phyloP scores from a whole-genome alignment of 257 asterid species.

The Solanum sitiens region DNA sequence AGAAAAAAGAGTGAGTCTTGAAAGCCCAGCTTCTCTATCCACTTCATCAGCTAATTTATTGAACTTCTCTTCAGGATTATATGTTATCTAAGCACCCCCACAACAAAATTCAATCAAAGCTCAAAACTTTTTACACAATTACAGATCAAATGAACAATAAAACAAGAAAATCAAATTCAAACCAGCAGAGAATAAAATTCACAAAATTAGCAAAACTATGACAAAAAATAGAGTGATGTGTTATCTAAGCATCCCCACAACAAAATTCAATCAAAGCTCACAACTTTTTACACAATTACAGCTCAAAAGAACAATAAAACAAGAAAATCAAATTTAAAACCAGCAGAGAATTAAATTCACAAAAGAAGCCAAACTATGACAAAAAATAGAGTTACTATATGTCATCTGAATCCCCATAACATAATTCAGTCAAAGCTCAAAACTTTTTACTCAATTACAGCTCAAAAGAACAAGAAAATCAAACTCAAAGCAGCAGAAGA shows the following conservation, averaged over 20 bases:
- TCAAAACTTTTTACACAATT: background rate
- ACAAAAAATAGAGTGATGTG: background rate
- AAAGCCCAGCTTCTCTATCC: constrained; percentile 62
- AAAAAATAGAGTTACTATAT: no score
- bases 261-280: background rate
- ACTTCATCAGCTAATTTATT: constrained; percentile 78
- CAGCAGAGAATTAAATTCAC: background rate
- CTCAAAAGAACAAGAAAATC: background rate
- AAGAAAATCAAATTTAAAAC: background rate
- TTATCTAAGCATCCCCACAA: constrained; percentile 28
- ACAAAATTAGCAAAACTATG: no score
- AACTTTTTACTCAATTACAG: background rate
- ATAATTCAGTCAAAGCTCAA: background rate
- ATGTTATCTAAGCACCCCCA: constrained; percentile 33
- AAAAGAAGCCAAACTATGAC: background rate
- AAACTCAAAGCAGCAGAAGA: background rate
- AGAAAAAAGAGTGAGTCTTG: constrained; percentile 73
- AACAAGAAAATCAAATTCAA: background rate
- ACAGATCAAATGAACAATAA: background rate
- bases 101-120: background rate
- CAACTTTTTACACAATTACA: background rate
- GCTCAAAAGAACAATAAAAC: background rate
- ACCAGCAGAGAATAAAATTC: background rate
- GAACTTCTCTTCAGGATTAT: constrained; percentile 48
- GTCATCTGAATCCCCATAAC: no score